Evolutionary conservation across 768 basidiomycete species (phyloP).

Genomic region (Crucibulum laeve): DNA sequence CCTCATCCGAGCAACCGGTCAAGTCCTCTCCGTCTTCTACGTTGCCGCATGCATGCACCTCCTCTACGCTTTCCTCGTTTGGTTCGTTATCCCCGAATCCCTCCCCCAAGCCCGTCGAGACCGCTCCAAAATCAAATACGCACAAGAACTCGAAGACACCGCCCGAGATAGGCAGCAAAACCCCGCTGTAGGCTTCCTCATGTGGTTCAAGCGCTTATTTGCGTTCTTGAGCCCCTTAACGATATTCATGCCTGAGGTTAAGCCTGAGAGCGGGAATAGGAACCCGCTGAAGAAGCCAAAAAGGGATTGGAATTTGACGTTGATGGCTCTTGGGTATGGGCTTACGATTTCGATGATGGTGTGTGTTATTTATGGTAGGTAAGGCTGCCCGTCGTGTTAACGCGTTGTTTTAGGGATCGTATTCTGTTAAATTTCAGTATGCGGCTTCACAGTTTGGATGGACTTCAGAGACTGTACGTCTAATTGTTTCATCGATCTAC

Average conservation of each 20-base stretch:
- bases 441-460: constrained; percentile 58
- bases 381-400: neutral
- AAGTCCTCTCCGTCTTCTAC: constrained; percentile 69
- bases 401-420: constrained; percentile 41
- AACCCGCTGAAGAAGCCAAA: constrained; percentile 35
- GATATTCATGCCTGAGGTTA: constrained; percentile 48
- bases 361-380: constrained; percentile 6
- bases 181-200: constrained; percentile 19
- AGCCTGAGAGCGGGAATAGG: constrained; percentile 11
- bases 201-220: constrained; percentile 43
- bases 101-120: constrained; percentile 50
- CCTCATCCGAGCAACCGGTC: constrained; percentile 53
- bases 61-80: constrained; percentile 42
- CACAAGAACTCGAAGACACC: constrained; percentile 20
- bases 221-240: constrained; percentile 70
- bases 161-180: constrained; percentile 12
- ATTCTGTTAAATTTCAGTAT: constrained; percentile 61
- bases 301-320: constrained; percentile 64
- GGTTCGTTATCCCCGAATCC: constrained; percentile 75
- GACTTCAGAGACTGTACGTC: constrained; percentile 59
- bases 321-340: constrained; percentile 51
- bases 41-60: constrained; percentile 46
- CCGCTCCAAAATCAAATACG: constrained; percentile 29
- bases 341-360: constrained; percentile 45
- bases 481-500: neutral